phyloP scores from a whole-genome alignment of 2,329 filamentous ascomycete species.

The Apiospora arundinis region DNA sequence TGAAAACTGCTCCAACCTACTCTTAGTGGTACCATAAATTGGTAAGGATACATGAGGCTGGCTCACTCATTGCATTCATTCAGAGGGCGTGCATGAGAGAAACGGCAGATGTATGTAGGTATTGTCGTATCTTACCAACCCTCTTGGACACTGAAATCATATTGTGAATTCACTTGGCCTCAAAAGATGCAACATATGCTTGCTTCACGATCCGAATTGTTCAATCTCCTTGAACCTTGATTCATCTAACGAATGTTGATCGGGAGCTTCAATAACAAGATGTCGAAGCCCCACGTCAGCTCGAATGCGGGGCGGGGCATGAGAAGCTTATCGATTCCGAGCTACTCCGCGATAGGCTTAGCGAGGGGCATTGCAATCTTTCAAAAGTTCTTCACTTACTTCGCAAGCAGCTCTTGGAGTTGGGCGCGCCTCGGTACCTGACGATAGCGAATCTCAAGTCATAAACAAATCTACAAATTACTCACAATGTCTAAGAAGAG shows the following conservation, averaged over 20 bases:
- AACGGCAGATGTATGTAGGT: no score
- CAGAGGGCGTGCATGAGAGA: no score
- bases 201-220: not conserved
- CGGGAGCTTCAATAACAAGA: not conserved
- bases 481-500: constrained; percentile 56
- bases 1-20: not conserved
- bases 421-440: not conserved
- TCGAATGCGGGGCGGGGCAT: not conserved
- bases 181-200: not conserved
- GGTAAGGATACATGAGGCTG: no score
- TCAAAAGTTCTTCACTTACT: constrained; percentile 21
- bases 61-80: no score
- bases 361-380: constrained; percentile 19
- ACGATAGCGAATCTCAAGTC: constrained; percentile 10
- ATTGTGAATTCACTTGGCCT: no score
- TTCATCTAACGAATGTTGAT: not conserved
- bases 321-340: not conserved
- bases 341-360: constrained; percentile 5
- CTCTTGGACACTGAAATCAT: no score
- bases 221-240: no score
- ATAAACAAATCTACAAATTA: not conserved
- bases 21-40: not conserved
- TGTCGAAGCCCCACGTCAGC: not conserved
- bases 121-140: no score
- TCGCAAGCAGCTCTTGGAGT: not conserved